These are phyloP conservation scores for Lentithecium fluviatile DNA, from an alignment of 495 filamentous ascomycete genomes.

Conservation along the genomic window DNA sequence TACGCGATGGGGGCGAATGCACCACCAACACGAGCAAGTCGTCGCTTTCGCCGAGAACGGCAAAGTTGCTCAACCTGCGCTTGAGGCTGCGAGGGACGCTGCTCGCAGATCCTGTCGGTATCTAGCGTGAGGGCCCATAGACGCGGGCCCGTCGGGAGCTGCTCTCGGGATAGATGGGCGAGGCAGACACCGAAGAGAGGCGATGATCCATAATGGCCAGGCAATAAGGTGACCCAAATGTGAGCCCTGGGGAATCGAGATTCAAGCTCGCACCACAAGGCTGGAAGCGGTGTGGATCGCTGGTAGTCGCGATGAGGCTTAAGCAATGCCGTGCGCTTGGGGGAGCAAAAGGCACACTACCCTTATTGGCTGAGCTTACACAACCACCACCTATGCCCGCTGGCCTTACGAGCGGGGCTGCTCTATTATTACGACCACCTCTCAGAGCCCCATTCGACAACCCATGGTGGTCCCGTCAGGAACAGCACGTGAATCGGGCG, in stretches of 20 bases:
- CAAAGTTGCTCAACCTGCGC: neutral
- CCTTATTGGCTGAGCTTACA: neutral
- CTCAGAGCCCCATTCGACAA: neutral
- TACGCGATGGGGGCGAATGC: neutral
- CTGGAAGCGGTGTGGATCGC: neutral
- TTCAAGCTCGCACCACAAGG: neutral
- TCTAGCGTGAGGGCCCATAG: neutral
- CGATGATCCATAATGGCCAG: too few relatives aligned
- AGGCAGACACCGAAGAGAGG: too few relatives aligned
- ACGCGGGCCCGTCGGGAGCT: neutral
- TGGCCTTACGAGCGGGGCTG: neutral
- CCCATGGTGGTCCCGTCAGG: neutral
- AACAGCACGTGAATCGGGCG: neutral
- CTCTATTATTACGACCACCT: neutral
- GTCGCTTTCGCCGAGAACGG: neutral
- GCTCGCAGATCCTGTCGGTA: neutral
- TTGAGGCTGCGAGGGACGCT: neutral
- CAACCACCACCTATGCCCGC: neutral
- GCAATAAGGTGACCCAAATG: too few relatives aligned
- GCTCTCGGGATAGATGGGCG: neutral
- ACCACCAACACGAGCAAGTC: too few relatives aligned
- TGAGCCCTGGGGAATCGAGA: too few relatives aligned
- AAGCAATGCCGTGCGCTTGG: neutral
- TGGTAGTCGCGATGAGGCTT: neutral
- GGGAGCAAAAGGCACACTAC: neutral